A percentile compares a stretch with the other conserved stretches of the same genome.
These are phyloP conservation scores for Crithidia thermophila DNA, from an alignment of 208 protist genomes.

Conservation along the genomic window DNA sequence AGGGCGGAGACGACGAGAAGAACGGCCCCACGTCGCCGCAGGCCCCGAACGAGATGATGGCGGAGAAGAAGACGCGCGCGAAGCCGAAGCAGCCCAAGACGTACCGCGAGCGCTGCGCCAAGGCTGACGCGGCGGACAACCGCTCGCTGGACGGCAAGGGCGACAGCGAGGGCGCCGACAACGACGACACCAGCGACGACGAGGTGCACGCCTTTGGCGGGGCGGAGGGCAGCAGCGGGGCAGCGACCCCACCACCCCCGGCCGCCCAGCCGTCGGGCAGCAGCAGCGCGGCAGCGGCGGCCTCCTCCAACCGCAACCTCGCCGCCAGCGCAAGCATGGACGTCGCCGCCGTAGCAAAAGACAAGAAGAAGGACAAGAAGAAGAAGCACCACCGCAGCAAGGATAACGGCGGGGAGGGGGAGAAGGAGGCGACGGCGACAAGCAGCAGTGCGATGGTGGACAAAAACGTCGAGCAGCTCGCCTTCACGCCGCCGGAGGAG, in stretches of 20 bases:
- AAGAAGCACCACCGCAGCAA: conserved; percentile 8
- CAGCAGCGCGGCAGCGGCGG: too few relatives aligned
- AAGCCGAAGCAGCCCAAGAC: not conserved
- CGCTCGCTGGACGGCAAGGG: conserved; percentile 17
- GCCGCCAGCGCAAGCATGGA: not conserved
- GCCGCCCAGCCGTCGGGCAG: not conserved
- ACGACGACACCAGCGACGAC: conserved; percentile 4
- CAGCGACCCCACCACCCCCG: not conserved
- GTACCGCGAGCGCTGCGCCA: conserved; percentile 13
- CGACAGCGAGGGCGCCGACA: not conserved
- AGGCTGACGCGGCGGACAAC: conserved; percentile 18
- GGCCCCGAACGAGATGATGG: not conserved
- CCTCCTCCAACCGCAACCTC: not conserved
- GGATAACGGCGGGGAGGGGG: not conserved
- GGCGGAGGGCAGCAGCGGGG: not conserved
- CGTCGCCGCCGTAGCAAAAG: not conserved
- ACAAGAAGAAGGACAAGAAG: conserved; percentile 10
- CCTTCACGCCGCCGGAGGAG: conserved; percentile 9
- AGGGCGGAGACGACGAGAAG: not conserved
- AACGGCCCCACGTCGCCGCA: not conserved
- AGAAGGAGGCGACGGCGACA: conserved; percentile 4
- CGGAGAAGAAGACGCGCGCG: not conserved
- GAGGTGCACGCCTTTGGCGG: conserved; percentile 2
- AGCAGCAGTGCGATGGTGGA: conserved; percentile 13
- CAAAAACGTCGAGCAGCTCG: conserved; percentile 12